Conservation (phyloP, 2,329 filamentous ascomycete genomes). For the Trichoderma sp. region DNA sequence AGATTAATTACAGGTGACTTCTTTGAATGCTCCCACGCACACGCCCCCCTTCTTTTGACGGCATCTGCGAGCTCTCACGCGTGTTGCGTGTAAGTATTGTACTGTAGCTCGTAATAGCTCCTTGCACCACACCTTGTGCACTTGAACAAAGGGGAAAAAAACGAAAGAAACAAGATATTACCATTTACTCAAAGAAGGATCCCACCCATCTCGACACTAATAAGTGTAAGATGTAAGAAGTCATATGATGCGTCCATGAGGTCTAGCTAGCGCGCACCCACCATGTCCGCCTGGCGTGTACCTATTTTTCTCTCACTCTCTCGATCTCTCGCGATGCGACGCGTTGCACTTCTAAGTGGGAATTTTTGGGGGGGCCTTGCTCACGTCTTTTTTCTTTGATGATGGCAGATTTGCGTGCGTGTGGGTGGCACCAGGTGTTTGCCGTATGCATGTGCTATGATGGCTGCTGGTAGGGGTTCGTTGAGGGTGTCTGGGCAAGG, state of each 20-base stretch:
- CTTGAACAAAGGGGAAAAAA: background rate
- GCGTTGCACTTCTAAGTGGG: background rate
- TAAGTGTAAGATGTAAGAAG: slow-evolving; percentile 15
- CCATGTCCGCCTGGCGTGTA: background rate
- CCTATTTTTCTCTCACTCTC: background rate
- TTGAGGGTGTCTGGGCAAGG: background rate
- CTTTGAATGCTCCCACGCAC: background rate
- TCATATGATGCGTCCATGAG: slow-evolving; percentile 24
- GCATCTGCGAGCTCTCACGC: background rate
- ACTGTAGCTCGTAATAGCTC: background rate
- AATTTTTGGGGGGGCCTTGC: background rate
- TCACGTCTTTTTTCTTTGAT: background rate
- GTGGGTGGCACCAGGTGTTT: slow-evolving; percentile 3
- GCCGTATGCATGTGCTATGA: slow-evolving; percentile 8
- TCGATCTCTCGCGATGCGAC: background rate
- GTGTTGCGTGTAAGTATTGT: background rate
- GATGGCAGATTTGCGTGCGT: background rate
- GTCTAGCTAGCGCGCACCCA: slow-evolving; percentile 17
- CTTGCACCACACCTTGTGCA: background rate
- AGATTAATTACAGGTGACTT: background rate
- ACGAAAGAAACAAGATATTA: background rate
- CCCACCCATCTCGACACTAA: background rate
- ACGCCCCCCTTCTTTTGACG: background rate
- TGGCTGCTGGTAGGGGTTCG: background rate
- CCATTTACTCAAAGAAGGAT: background rate